Conservation (phyloP, 441 rosid genomes). For the Cnidoscolus chayamansa region DNA sequence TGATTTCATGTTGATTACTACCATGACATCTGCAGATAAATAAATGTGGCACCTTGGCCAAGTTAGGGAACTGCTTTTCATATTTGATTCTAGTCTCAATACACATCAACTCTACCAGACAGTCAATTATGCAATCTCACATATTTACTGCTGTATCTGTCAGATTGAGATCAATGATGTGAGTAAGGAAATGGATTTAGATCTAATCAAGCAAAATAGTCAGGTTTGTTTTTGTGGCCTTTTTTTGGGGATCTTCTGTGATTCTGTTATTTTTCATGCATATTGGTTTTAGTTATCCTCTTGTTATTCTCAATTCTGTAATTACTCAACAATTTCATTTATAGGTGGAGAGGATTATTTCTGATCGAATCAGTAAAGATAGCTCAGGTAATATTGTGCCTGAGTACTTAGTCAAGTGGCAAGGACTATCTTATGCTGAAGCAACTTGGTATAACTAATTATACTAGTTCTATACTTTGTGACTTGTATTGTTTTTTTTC, state of each 20-base stretch:
- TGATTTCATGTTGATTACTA: no score
- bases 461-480: slow-evolving; percentile 17
- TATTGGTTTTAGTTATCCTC: slow-evolving; percentile 8
- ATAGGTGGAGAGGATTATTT: slow-evolving; percentile 91
- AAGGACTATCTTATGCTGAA: slow-evolving; percentile 99
- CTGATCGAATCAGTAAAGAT: slow-evolving; percentile 84
- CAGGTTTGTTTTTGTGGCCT: slow-evolving; percentile 52
- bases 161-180: slow-evolving; percentile 98
- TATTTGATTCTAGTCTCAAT: not conserved
- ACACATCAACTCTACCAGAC: not conserved
- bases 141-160: not conserved
- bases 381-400: slow-evolving; percentile 68
- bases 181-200: slow-evolving; percentile 99
- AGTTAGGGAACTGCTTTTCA: slow-evolving; percentile 5
- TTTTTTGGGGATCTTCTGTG: not conserved
- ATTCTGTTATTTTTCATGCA: slow-evolving; percentile 4
- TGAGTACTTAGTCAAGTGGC: slow-evolving; percentile 99
- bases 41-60: not conserved
- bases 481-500: not conserved
- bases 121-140: not conserved
- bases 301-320: slow-evolving; percentile 18
- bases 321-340: slow-evolving; percentile 28
- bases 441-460: slow-evolving; percentile 87
- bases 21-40: not conserved
- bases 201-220: slow-evolving; percentile 93